Conservation (phyloP, 2,329 filamentous ascomycete genomes). For the Hypoxylon sp. region DNA sequence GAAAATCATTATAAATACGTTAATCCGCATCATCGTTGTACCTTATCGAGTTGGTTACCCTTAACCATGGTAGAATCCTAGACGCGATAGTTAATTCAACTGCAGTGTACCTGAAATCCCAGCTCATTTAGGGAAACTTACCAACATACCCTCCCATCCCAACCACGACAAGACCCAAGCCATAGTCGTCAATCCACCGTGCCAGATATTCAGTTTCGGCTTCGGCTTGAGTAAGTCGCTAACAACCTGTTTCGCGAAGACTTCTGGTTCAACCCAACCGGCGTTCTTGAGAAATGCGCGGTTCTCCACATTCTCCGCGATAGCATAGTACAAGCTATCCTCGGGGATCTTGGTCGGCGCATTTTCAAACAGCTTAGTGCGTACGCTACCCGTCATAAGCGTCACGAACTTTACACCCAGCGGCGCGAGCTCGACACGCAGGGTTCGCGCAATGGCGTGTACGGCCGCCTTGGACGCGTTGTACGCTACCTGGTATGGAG, state of each 20-base stretch:
- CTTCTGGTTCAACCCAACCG: constrained; percentile 48
- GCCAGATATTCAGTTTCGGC: constrained; percentile 52
- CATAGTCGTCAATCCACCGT: constrained; percentile 48
- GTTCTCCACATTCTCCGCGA: constrained; percentile 49
- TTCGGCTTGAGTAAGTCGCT: constrained; percentile 48
- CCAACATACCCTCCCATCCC: constrained; percentile 54
- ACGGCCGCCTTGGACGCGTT: constrained; percentile 54
- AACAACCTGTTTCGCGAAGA: constrained; percentile 52
- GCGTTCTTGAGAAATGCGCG: constrained; percentile 49
- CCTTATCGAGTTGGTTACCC: constrained; percentile 43
- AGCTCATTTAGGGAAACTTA: constrained; percentile 40
- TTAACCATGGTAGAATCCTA: constrained; percentile 48
- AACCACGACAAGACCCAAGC: constrained; percentile 52
- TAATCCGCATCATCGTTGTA: constrained; percentile 19
- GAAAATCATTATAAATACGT: not conserved
- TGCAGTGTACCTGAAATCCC: no score
- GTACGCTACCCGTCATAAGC: constrained; percentile 53
- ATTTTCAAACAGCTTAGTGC: constrained; percentile 52
- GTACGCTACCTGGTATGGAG: constrained; percentile 53
- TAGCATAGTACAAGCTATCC: constrained; percentile 50
- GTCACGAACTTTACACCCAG: constrained; percentile 54
- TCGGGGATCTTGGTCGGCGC: constrained; percentile 49
- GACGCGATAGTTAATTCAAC: constrained; percentile 17
- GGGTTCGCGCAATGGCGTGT: constrained; percentile 44
- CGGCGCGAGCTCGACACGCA: constrained; percentile 54